phyloP scores from a whole-genome alignment of 2,329 filamentous ascomycete species.

The Aspergillus neotritici region DNA sequence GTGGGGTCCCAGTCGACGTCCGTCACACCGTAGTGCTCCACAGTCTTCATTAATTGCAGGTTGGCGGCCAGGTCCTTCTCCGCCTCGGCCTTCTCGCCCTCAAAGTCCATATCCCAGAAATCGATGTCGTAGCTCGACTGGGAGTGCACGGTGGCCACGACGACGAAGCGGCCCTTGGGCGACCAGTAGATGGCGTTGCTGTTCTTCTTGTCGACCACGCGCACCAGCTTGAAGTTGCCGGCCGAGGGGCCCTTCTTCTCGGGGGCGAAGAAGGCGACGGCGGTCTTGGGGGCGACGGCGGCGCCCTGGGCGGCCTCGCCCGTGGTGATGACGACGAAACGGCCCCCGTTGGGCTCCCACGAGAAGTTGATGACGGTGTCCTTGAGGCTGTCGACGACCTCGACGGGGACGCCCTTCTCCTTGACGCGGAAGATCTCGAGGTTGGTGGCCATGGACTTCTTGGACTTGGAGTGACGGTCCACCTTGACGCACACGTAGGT shows the following conservation, averaged over 20 bases:
- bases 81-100: slow-evolving; percentile 87
- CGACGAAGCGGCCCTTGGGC: slow-evolving; percentile 87
- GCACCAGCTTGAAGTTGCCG: slow-evolving; percentile 94
- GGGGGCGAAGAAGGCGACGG: slow-evolving; percentile 92
- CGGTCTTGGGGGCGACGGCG: slow-evolving; percentile 85
- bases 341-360: slow-evolving; percentile 97
- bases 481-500: slow-evolving; percentile 97
- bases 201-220: slow-evolving; percentile 97
- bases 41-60: slow-evolving; percentile 86
- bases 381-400: slow-evolving; percentile 96
- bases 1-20: slow-evolving; percentile 98
- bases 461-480: slow-evolving; percentile 96
- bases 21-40: slow-evolving; percentile 94
- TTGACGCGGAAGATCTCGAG: slow-evolving; percentile 96
- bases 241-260: slow-evolving; percentile 83
- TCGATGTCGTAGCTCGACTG: slow-evolving; percentile 92
- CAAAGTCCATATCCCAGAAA: slow-evolving; percentile 96
- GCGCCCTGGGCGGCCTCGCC: slow-evolving; percentile 73
- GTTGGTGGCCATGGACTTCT: slow-evolving; percentile 95
- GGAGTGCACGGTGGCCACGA: slow-evolving; percentile 87
- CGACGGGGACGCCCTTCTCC: slow-evolving; percentile 96
- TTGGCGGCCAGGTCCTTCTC: slow-evolving; percentile 95
- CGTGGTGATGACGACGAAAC: slow-evolving; percentile 94
- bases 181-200: slow-evolving; percentile 99
- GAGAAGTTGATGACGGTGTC: slow-evolving; percentile 99